These are phyloP conservation scores for Spergularia azorica DNA, from an alignment of 179 eudicot genomes.

Conservation along the genomic window DNA sequence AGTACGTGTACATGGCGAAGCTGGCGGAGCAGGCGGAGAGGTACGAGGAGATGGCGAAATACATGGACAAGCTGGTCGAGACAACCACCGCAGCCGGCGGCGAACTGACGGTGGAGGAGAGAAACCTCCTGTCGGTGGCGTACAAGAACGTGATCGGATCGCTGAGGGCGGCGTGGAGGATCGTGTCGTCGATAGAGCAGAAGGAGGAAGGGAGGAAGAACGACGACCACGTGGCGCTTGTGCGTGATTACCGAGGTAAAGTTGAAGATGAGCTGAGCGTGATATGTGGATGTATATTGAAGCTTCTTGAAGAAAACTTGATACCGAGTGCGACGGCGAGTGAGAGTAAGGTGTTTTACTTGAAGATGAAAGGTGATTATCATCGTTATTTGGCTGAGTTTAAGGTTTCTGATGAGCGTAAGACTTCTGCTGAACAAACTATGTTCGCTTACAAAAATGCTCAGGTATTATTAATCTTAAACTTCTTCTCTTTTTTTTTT, in stretches of 20 bases:
- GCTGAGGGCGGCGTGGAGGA: slow-evolving; percentile 79
- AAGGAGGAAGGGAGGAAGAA: slow-evolving; percentile 78
- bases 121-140: slow-evolving; percentile 77
- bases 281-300: slow-evolving; percentile 55
- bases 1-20: slow-evolving; percentile 74
- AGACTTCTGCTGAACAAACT: slow-evolving; percentile 72
- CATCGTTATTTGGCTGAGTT: slow-evolving; percentile 80
- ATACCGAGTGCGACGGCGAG: slow-evolving; percentile 54
- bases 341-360: slow-evolving; percentile 71
- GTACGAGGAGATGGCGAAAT: slow-evolving; percentile 78
- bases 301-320: slow-evolving; percentile 42
- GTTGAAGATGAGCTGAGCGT: slow-evolving; percentile 55
- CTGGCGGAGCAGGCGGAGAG: slow-evolving; percentile 88
- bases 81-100: slow-evolving; percentile 25
- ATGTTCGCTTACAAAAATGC: slow-evolving; percentile 73
- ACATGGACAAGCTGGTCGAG: slow-evolving; percentile 69
- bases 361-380: slow-evolving; percentile 92
- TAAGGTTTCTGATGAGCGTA: slow-evolving; percentile 64
- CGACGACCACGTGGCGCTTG: slow-evolving; percentile 68
- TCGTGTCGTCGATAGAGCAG: slow-evolving; percentile 75
- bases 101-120: slow-evolving; percentile 73
- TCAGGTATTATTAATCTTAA: no score
- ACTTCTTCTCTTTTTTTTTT: no score
- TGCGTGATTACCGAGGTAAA: slow-evolving; percentile 56
- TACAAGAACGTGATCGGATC: slow-evolving; percentile 88